Evolutionary conservation across 2,329 filamentous ascomycete species (phyloP), one percentile per base, ranked within the genome.

Genomic region (Canariomyces notabilis): DNA sequence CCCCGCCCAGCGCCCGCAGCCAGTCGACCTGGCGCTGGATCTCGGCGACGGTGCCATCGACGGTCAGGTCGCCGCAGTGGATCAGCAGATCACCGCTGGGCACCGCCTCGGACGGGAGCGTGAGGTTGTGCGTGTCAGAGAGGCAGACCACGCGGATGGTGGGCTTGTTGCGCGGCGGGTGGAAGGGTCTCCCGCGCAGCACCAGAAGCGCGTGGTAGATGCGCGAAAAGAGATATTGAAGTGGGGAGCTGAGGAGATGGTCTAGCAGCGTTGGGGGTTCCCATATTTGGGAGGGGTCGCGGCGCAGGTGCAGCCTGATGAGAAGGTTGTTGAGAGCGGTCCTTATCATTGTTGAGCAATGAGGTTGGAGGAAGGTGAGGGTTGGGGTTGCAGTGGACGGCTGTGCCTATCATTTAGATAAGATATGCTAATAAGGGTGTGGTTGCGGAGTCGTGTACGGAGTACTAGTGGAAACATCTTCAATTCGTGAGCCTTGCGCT

Each of bases 11-110:
- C 3, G 72, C 71, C 37, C 74, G 76, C 11, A 96, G 73, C 89
- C 89, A 96, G 69, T 95, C 79, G 35, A 96, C 73, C 58, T 93
- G 85, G n/a, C 69, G 71, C 68, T 95, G 89, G 46, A 97, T 82
- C 51, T 89, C 84, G 11, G 72, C 71, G 1, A 80, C 75, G 7
- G 80, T 85, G 32, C 91, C 91, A 18, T 72, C 71, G 56, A 88
- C 82, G 44, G 83, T 85, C 59, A 95, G 73, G 67, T 97, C 91
- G 31, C 91, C 91, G 2, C 89, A 87, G 62, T 96, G 91, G 57
- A 97, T 85, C 39, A 97, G 77, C 18, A 96, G 73, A 64, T 96
- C 89, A 46, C 89, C 90, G 8, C 76, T 67, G 0, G 89, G 89
- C 1, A 94, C 73, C 15, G 65, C 57, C 6, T n/a, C 21, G 2